Evolutionary conservation across 352 stramenopile genomes (phyloP).

Genomic region (Pythium scleroteichum): DNA sequence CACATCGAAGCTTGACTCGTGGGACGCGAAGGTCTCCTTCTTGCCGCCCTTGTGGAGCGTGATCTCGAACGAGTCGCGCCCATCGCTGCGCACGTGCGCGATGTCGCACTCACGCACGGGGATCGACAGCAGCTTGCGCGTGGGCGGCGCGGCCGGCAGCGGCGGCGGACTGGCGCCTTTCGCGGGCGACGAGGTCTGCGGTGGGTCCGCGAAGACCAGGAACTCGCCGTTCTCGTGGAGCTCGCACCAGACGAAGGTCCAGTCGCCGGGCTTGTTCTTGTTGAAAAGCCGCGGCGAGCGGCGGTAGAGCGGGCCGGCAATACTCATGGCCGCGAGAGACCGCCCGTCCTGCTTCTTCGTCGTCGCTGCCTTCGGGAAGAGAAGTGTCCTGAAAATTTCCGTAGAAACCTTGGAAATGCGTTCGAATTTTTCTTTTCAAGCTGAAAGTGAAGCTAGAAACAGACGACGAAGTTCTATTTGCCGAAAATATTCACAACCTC

Average conservation of each 20-base stretch:
- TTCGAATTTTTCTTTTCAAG: slow-evolving; percentile 11
- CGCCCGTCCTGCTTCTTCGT: not conserved
- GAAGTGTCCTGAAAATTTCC: not conserved
- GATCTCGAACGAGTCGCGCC: slow-evolving; percentile 82
- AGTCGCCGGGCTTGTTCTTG: slow-evolving; percentile 71
- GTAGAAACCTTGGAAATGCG: slow-evolving; percentile 24
- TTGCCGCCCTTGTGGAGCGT: slow-evolving; percentile 48
- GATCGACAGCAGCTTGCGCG: slow-evolving; percentile 57
- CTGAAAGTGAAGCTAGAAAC: not conserved
- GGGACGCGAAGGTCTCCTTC: slow-evolving; percentile 84
- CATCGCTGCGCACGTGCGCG: slow-evolving; percentile 79
- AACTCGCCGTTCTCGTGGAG: slow-evolving; percentile 70
- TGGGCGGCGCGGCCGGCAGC: slow-evolving; percentile 17
- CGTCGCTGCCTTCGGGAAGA: not conserved
- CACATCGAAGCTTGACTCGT: slow-evolving; percentile 83
- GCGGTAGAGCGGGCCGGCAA: slow-evolving; percentile 72
- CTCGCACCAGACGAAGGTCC: slow-evolving; percentile 81
- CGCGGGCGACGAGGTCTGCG: slow-evolving; percentile 9
- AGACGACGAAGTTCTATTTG: slow-evolving; percentile 1
- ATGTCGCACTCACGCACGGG: slow-evolving; percentile 69
- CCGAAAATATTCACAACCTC: slow-evolving; percentile 4
- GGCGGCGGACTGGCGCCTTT: not conserved
- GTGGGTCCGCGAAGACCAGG: slow-evolving; percentile 60
- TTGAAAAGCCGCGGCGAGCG: slow-evolving; percentile 70
- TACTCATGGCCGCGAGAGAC: slow-evolving; percentile 48